These are phyloP conservation scores for Arthromyces matolae DNA, from an alignment of 768 basidiomycete genomes.

Conservation along the genomic window DNA sequence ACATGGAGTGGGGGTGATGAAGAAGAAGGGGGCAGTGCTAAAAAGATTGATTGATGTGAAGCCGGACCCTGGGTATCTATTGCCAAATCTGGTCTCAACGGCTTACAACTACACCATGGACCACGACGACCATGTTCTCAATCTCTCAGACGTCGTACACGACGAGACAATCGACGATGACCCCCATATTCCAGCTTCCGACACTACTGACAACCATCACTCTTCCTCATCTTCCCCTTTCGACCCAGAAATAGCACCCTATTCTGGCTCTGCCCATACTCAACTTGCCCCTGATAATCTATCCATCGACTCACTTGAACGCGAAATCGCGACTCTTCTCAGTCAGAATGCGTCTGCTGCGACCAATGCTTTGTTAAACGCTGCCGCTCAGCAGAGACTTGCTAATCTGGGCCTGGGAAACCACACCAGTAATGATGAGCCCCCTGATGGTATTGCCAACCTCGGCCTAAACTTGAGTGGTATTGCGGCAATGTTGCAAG, in stretches of 20 bases:
- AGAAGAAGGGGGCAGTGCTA: not conserved
- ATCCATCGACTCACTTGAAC: constrained; percentile 71
- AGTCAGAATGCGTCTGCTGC: constrained; percentile 73
- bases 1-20: not conserved
- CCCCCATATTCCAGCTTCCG: constrained; percentile 30
- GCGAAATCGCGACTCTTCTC: constrained; percentile 70
- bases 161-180: constrained; percentile 71
- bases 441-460: constrained; percentile 33
- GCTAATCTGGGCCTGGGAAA: constrained; percentile 33
- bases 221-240: constrained; percentile 27
- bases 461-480: constrained; percentile 58
- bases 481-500: constrained; percentile 77
- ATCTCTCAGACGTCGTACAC: constrained; percentile 82
- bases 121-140: constrained; percentile 62
- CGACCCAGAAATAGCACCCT: constrained; percentile 35
- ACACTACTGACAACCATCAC: constrained; percentile 28
- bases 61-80: constrained; percentile 16
- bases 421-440: constrained; percentile 25
- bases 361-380: constrained; percentile 58
- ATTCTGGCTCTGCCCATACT: constrained; percentile 33
- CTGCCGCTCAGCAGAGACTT: constrained; percentile 68
- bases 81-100: constrained; percentile 16
- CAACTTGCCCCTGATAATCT: constrained; percentile 44
- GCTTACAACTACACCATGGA: constrained; percentile 35
- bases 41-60: not conserved